A percentile compares a stretch with the other conserved stretches of the same genome.
Evolutionary conservation across 768 basidiomycete species (phyloP).

Genomic region (Cubamyces sp.): DNA sequence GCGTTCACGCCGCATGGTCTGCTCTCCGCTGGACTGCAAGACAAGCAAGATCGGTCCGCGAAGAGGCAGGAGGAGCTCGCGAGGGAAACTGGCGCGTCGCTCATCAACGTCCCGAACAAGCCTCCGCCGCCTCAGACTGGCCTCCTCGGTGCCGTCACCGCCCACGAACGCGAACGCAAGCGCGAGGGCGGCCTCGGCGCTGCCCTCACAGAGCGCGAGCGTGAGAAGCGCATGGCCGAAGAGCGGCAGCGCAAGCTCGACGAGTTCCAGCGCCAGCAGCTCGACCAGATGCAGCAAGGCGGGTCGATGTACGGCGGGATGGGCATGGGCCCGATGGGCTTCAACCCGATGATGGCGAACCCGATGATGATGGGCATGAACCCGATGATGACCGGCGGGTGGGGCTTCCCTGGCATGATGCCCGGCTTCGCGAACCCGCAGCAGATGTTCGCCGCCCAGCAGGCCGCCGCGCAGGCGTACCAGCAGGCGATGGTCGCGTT

Average conservation of each 20-base stretch:
- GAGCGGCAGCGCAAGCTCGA: constrained; percentile 92
- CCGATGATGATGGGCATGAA: constrained; percentile 67
- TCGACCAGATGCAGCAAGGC: constrained; percentile 87
- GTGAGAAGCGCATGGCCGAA: constrained; percentile 90
- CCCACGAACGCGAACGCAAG: constrained; percentile 92
- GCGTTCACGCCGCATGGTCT: constrained; percentile 95
- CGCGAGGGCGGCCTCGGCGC: constrained; percentile 96
- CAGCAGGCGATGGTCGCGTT: constrained; percentile 89
- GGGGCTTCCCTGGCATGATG: constrained; percentile 60
- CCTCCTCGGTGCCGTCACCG: constrained; percentile 93
- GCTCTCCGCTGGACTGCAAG: constrained; percentile 92
- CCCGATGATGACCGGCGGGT: constrained; percentile 61
- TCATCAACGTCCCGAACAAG: constrained; percentile 95
- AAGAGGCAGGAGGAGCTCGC: constrained; percentile 95
- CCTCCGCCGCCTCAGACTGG: constrained; percentile 95
- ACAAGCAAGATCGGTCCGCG: constrained; percentile 94
- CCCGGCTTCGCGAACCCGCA: constrained; percentile 57
- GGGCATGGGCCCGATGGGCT: constrained; percentile 47
- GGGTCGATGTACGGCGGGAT: constrained; percentile 67
- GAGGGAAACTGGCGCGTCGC: constrained; percentile 85
- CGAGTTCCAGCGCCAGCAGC: constrained; percentile 84
- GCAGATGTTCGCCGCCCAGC: constrained; percentile 85
- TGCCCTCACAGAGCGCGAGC: constrained; percentile 91
- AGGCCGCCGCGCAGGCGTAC: constrained; percentile 83
- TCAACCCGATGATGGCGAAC: constrained; percentile 75